phyloP scores from a whole-genome alignment of 805 yeast genomes.

The Lipomyces oligophaga region DNA sequence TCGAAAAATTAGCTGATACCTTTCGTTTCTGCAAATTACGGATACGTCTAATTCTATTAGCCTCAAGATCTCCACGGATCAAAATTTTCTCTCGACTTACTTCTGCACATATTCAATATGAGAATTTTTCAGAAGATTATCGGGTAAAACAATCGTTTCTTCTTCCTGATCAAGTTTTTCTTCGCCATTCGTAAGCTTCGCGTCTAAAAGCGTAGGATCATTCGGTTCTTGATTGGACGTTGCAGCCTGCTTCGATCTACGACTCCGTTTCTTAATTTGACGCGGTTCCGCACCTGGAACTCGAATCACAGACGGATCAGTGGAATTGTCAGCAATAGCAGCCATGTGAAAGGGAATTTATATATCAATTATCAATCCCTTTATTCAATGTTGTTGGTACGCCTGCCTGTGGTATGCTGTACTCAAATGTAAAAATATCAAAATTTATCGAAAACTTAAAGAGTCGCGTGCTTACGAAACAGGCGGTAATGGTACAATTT shows the following conservation, averaged over 20 bases:
- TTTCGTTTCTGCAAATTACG: conserved; percentile 40
- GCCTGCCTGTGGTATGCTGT: no score
- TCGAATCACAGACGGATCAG: neutral
- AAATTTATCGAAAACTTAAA: no score
- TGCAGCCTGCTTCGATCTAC: neutral
- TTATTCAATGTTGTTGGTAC: no score
- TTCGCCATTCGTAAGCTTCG: neutral
- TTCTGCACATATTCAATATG: conserved; percentile 21
- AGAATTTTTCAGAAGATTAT: conserved; percentile 15
- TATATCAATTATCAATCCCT: no score
- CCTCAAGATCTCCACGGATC: neutral
- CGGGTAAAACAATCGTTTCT: neutral
- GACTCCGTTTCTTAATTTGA: no score
- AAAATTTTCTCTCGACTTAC: conserved; percentile 7
- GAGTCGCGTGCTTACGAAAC: no score
- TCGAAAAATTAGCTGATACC: conserved; percentile 2
- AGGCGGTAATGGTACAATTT: no score
- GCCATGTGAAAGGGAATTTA: no score
- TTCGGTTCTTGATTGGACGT: neutral
- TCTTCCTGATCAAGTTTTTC: conserved; percentile 1
- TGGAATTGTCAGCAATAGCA: neutral
- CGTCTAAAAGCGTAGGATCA: neutral
- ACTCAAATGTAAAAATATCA: no score
- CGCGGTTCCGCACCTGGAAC: no score
- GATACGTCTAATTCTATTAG: conserved; percentile 30